Evolutionary conservation across 1,139 yeast species (phyloP), one percentile per base, ranked within the genome.

Genomic region (Pneumocystis oryctolagi): DNA sequence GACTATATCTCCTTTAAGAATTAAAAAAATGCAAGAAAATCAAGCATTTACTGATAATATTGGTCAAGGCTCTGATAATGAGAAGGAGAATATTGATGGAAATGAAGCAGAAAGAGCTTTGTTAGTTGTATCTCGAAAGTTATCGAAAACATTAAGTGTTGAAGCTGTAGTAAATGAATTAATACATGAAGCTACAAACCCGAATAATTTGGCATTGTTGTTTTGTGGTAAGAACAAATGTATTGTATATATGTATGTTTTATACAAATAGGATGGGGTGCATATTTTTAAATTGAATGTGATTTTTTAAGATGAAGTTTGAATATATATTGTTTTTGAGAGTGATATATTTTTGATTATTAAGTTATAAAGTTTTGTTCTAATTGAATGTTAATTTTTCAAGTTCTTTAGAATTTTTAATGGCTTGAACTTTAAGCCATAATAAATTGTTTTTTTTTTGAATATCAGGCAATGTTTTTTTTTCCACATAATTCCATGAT

Each of bases 151-250:
- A 0, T 75, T 92, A 62, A 88, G 90, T 70, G 82, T 82, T 3
- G 97, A 89, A 68, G 96, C 97, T 0, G 82, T 82, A 0, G 92
- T 92, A 0, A 79, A 92, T 64, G 94, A 87, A 69, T 75, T 92
- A 66, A 82, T 92, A 6, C 84, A 82, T 60, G 87, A 86, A 67
- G 96, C 98, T 0, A 79, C 84, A 0, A 84, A 82, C 70, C 77
- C 79, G 1, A 76, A 78, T 16, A 88, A 88, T 67, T 75, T 94
- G 62, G 86, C 95, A 0, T 73, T 85, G 58, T 82, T 94, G 6
- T 94, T 84, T 71, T 79, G 82, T 70, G 98, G 98, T 1, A 87
- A 95, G 97, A 80, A 58, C n/a, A 61, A 62, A 18, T 25, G 12
- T 47, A 37, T 14, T 61, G 30, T 34, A 14, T 37, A 28, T 9